phyloP scores from a whole-genome alignment of 1,284 basidiomycete species.

The Xerocomus minutiporus region DNA sequence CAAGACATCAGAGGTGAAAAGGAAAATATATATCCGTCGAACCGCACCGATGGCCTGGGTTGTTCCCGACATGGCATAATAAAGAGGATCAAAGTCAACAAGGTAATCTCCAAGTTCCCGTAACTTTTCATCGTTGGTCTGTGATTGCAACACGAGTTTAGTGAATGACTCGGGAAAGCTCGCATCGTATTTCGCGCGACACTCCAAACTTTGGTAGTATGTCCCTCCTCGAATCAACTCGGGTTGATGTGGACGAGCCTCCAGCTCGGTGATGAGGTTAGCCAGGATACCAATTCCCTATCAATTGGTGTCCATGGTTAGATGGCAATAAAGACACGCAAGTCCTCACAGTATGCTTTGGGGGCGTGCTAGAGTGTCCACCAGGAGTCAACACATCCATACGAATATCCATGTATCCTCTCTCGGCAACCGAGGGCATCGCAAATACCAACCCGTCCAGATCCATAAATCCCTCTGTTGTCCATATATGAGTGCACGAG shows the following conservation, averaged over 20 bases:
- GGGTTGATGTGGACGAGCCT: slow-evolving; percentile 42
- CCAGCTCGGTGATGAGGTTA: slow-evolving; percentile 47
- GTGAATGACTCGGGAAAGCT: slow-evolving; percentile 29
- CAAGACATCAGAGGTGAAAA: not conserved
- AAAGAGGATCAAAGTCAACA: slow-evolving; percentile 25
- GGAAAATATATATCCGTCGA: not conserved
- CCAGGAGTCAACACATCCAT: slow-evolving; percentile 54
- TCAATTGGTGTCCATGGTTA: not conserved
- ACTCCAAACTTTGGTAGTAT: slow-evolving; percentile 25
- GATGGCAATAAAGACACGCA: not conserved
- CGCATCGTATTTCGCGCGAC: slow-evolving; percentile 22
- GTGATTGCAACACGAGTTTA: slow-evolving; percentile 27
- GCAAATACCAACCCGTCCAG: slow-evolving; percentile 41
- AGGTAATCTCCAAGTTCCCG: slow-evolving; percentile 32
- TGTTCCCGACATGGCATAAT: slow-evolving; percentile 34
- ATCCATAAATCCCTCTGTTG: slow-evolving; percentile 34
- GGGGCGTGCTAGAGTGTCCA: slow-evolving; percentile 67
- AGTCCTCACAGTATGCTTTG: slow-evolving; percentile 45
- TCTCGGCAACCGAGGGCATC: slow-evolving; percentile 55
- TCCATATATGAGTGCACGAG: not conserved
- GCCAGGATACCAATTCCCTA: slow-evolving; percentile 57
- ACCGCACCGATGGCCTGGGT: slow-evolving; percentile 46
- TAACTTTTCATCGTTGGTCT: slow-evolving; percentile 26
- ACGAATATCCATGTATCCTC: slow-evolving; percentile 58
- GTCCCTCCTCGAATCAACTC: slow-evolving; percentile 32